Evolutionary conservation across 2,329 filamentous ascomycete genomes (phyloP), one percentile per base, ranked within the genome.

Genomic region (Paecilomyces dactylethromorphus): DNA sequence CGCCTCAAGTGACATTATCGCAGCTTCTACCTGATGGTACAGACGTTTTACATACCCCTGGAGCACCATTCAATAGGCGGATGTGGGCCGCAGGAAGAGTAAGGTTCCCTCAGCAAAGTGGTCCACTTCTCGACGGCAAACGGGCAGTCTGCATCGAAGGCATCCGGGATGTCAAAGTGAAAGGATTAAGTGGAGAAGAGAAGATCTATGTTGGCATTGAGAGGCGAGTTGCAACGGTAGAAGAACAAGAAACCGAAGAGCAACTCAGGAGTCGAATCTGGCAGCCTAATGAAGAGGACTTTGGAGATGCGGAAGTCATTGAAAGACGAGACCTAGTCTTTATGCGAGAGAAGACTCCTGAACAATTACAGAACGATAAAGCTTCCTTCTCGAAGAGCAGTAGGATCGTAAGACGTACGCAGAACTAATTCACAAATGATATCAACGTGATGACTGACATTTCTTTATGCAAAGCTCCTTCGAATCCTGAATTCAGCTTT

Each of bases 41-140:
- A 0, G 93, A 97, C 71, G 79, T 84, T 3, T 80, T 88, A 56
- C 91, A 96, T 69, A 87, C 81, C 24, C 93, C 93, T 0, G 90
- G 88, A 1, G 70, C 71, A 3, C 86, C 87, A 1, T 96, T 90
- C 71, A 81, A 81, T 55, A 84, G 90, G 22, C 86, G 94, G 18
- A 85, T 99, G 78, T 99, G 94, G 94, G 91, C 90, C 13, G 92
- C 92, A 32, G 94, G 93, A 0, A 81, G 82, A 49, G 74, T 97
- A 8, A 70, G 69, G 1, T 89, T 90, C 65, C 60, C 71, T 32
- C 61, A 64, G 18, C 62, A 69, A 55, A 60, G 61, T 11, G 65
- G 58, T 12, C 68, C 73, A 21, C 50, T 63, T 32, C 65, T 77
- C 8, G 64, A 75, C 59, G 73, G 73, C 15, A 63, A 65, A 22